phyloP scores from a whole-genome alignment of 2,329 filamentous ascomycete genomes.

The Eurotiales sp. region DNA sequence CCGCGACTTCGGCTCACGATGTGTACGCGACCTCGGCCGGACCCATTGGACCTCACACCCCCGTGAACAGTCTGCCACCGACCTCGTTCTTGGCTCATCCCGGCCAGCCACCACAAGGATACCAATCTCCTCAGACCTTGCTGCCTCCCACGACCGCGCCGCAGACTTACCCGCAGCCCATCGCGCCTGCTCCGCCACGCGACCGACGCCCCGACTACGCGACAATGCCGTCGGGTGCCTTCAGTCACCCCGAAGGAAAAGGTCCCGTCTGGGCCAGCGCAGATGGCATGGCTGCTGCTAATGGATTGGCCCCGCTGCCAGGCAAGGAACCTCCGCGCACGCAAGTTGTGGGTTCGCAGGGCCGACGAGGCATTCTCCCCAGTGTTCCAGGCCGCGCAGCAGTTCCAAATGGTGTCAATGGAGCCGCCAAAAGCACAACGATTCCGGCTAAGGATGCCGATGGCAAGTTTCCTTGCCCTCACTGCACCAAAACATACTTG shows the following conservation, averaged over 20 bases:
- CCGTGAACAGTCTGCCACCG: constrained; percentile 40
- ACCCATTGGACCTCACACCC: constrained; percentile 41
- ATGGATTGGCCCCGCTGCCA: constrained; percentile 35
- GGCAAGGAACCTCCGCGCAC: constrained; percentile 51
- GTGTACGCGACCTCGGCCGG: constrained; percentile 41
- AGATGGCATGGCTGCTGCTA: constrained; percentile 37
- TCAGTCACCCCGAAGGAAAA: constrained; percentile 55
- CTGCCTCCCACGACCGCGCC: constrained; percentile 64
- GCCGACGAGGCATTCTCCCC: constrained; percentile 83
- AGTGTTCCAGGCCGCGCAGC: constrained; percentile 84
- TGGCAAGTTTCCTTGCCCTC: constrained; percentile 95
- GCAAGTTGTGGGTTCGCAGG: constrained; percentile 93
- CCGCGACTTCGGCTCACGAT: constrained; percentile 38
- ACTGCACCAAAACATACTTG: constrained; percentile 97
- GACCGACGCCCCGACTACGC: constrained; percentile 53
- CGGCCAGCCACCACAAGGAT: constrained; percentile 37
- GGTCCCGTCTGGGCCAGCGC: constrained; percentile 49
- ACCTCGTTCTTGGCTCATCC: constrained; percentile 41
- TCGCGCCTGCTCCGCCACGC: constrained; percentile 65
- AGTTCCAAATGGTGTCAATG: constrained; percentile 58
- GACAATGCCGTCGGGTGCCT: constrained; percentile 68
- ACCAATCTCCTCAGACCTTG: constrained; percentile 48
- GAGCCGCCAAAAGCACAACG: constrained; percentile 69
- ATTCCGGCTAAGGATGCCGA: constrained; percentile 94
- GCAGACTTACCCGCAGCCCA: constrained; percentile 69